Evolutionary conservation across 495 filamentous ascomycete species (phyloP).

Genomic region (Barbatosphaeria neglecta): DNA sequence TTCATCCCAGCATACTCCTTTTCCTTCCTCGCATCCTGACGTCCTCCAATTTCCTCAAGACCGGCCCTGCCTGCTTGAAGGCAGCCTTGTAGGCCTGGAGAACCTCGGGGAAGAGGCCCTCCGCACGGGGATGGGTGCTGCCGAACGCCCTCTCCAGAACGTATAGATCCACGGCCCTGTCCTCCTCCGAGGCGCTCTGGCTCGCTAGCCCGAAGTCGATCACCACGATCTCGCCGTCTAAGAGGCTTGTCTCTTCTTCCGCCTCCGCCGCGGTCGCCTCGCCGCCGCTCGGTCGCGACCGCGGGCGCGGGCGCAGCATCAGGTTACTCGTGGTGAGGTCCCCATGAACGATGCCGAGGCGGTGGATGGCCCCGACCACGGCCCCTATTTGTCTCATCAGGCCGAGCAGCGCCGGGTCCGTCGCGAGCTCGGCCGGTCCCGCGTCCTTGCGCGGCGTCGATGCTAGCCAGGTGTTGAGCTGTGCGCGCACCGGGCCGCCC

Average conservation of each 20-base stretch:
- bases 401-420: slow-evolving; percentile 23
- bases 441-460: slow-evolving; percentile 23
- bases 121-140: slow-evolving; percentile 83
- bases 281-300: slow-evolving; percentile 7
- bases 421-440: slow-evolving; percentile 17
- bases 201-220: slow-evolving; percentile 93
- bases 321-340: slow-evolving; percentile 97
- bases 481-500: slow-evolving; percentile 55
- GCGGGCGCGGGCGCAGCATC: slow-evolving; percentile 51
- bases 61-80: slow-evolving; percentile 38
- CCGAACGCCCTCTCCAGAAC: slow-evolving; percentile 94
- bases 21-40: slow-evolving; percentile 95
- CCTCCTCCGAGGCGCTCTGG: slow-evolving; percentile 77
- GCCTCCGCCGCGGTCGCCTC: slow-evolving; percentile 5
- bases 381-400: slow-evolving; percentile 63
- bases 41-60: slow-evolving; percentile 69
- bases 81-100: slow-evolving; percentile 42
- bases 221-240: slow-evolving; percentile 67
- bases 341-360: slow-evolving; percentile 76
- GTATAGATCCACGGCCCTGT: slow-evolving; percentile 92
- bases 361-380: slow-evolving; percentile 71
- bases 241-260: slow-evolving; percentile 14
- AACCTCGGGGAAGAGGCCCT: slow-evolving; percentile 54
- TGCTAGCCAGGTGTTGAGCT: slow-evolving; percentile 53
- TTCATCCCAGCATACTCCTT: slow-evolving; percentile 89